Conservation (phyloP, 495 filamentous ascomycete genomes). For the Aspergillus nidulans region DNA sequence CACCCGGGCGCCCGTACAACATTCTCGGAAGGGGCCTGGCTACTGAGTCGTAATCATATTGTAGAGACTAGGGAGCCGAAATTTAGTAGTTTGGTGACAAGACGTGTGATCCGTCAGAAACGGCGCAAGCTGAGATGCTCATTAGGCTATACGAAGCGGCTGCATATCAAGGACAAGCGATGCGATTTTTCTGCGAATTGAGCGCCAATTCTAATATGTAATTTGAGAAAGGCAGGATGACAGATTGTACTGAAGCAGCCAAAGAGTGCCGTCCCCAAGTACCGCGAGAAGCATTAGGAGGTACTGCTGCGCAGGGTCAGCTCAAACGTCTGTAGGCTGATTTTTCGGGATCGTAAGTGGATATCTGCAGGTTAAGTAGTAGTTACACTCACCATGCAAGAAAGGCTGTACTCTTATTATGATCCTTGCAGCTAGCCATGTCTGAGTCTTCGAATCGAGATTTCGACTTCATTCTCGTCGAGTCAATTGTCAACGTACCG, state of each 20-base stretch:
- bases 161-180: neutral
- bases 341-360: neutral
- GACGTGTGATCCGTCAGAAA: conserved; percentile 6
- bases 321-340: neutral
- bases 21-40: neutral
- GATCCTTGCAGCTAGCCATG: neutral
- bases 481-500: neutral
- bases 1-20: conserved; percentile 2
- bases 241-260: neutral
- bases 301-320: neutral
- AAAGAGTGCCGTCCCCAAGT: neutral
- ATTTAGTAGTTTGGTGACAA: neutral
- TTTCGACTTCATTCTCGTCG: neutral
- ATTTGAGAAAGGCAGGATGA: neutral
- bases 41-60: neutral
- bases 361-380: conserved; percentile 4
- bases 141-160: neutral
- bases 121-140: neutral
- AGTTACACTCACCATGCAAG: neutral
- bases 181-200: neutral
- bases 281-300: neutral
- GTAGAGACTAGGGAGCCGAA: neutral
- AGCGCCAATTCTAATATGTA: neutral
- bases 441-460: neutral
- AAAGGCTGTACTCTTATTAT: neutral